phyloP scores from a whole-genome alignment of 192 early-diverging fungal species.

The Backusella tarrabulga region DNA sequence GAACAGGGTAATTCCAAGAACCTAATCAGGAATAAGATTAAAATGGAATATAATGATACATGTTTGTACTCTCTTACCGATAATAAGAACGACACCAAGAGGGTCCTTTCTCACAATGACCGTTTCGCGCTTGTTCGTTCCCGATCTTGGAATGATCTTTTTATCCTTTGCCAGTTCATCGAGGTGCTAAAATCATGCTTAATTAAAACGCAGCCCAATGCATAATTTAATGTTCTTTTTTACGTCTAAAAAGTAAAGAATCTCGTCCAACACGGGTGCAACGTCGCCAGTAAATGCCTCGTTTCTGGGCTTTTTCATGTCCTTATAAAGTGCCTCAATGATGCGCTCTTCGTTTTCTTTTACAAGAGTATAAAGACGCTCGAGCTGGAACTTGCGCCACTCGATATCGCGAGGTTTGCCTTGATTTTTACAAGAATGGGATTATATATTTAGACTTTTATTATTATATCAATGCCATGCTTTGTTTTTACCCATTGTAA shows the following conservation, averaged over 20 bases:
- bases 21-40: slow-evolving; percentile 12
- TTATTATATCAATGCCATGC: background rate
- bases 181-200: slow-evolving; percentile 43
- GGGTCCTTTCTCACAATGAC: slow-evolving; percentile 68
- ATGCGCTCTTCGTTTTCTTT: slow-evolving; percentile 58
- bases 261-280: slow-evolving; percentile 42
- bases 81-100: slow-evolving; percentile 68
- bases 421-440: background rate
- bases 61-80: slow-evolving; percentile 60
- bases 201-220: background rate
- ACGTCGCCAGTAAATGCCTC: slow-evolving; percentile 61
- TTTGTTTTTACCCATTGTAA: slow-evolving; percentile 32
- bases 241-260: slow-evolving; percentile 38
- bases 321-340: slow-evolving; percentile 54
- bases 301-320: slow-evolving; percentile 52
- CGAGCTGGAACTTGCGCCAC: slow-evolving; percentile 61
- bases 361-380: slow-evolving; percentile 56
- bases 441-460: too few relatives aligned
- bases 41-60: slow-evolving; percentile 12
- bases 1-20: slow-evolving; percentile 54
- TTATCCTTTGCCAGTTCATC: slow-evolving; percentile 57
- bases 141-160: slow-evolving; percentile 28
- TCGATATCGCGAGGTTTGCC: slow-evolving; percentile 42
- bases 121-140: slow-evolving; percentile 45
- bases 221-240: background rate